phyloP scores from a whole-genome alignment of 2,329 filamentous ascomycete species.

The Pseudopyricularia javanii region DNA sequence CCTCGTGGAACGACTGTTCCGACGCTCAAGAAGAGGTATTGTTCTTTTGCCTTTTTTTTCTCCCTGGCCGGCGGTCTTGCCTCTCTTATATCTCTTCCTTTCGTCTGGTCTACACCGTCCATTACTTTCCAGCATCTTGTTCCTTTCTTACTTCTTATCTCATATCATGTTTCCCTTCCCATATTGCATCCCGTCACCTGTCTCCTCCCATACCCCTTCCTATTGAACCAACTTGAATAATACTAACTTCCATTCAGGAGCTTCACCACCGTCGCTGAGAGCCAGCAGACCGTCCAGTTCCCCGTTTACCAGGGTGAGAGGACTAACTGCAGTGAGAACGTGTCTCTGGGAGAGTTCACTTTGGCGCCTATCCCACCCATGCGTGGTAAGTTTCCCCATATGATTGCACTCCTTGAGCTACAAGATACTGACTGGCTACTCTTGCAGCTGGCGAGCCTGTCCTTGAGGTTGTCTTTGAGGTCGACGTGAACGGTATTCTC shows the following conservation, averaged over 20 bases:
- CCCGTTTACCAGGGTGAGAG: slow-evolving; percentile 93
- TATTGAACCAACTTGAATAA: too few relatives aligned
- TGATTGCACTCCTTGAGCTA: not conserved
- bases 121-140: too few relatives aligned
- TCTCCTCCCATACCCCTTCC: too few relatives aligned
- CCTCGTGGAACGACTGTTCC: slow-evolving; percentile 67
- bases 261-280: slow-evolving; percentile 75
- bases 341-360: slow-evolving; percentile 93
- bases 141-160: too few relatives aligned
- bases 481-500: slow-evolving; percentile 97
- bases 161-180: too few relatives aligned
- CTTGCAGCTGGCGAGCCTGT: slow-evolving; percentile 73
- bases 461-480: slow-evolving; percentile 96
- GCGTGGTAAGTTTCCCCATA: slow-evolving; percentile 28
- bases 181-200: too few relatives aligned
- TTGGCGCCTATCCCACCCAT: slow-evolving; percentile 77
- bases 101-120: too few relatives aligned
- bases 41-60: too few relatives aligned
- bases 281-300: slow-evolving; percentile 78
- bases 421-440: not conserved
- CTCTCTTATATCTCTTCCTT: too few relatives aligned
- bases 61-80: too few relatives aligned
- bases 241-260: too few relatives aligned
- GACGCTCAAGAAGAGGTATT: slow-evolving; percentile 56
- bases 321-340: slow-evolving; percentile 98